Base-by-base conservation (phyloP, 1,139 yeast species). In the Yamadazyma triangularis region DNA sequence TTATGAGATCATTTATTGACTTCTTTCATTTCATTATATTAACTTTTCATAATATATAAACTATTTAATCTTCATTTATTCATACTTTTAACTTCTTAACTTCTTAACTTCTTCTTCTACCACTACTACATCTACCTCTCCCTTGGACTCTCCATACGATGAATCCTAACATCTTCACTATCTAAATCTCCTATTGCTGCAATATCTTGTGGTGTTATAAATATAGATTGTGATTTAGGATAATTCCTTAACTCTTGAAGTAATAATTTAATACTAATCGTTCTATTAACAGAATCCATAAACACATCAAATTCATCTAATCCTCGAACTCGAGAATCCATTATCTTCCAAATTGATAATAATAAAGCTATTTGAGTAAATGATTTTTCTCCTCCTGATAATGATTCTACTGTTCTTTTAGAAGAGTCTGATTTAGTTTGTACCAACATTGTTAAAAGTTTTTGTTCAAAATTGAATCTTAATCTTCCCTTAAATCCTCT, bases 341-440 rank as follows among this genome's bases (percentile, higher is more conserved):
- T 88, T 15, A 87, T 81, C 40, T 79, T 78, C 99, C 99, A 93
- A 27, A 94, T 84, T 0, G 97, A 84, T 38, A 89, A 67, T 31
- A 93, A 61, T 35, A 93, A 69, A 0, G 96, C 86, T 42, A 91
- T 80, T 52, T 93, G 98, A 0, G 96, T 79, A 52, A 84, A 91
- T 1, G 96, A 87, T 53, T 89, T 89, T 52, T 93, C 98, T 26
- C 99, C 99, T 24, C 99, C 99, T 1, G 96, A 87, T 22, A 91
- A 69, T 0, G 96, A 82, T 40, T 80, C 87, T 10, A 86, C 87
- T 24, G 82, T 78, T 45, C 96, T 67, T 28, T 73, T 66, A 24
- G 69, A 69, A 26, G 69, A 71, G 37, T 75, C 80, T 29, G 66
- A 72, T 35, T 76, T 73, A 0, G 88, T 80, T 20, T 78, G 64